phyloP scores from a whole-genome alignment of 192 early-diverging fungal genomes.

The Umbelopsis sp. region DNA sequence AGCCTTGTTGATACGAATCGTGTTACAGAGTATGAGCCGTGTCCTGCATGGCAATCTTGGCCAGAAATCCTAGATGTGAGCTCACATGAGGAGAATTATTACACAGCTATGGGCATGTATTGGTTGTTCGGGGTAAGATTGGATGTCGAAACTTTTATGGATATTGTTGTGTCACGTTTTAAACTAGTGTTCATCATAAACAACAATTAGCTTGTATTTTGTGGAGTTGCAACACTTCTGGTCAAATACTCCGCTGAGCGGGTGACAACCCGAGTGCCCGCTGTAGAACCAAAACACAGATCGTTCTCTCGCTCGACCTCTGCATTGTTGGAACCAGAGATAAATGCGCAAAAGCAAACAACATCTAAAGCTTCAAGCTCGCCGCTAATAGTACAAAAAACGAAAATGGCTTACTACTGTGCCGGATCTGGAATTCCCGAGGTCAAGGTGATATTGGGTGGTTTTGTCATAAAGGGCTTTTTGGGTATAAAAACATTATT shows the following conservation, averaged over 20 bases:
- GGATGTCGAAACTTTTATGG: background rate
- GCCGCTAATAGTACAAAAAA: constrained; percentile 52
- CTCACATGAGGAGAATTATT: constrained; percentile 24
- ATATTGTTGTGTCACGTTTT: background rate
- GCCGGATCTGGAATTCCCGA: constrained; percentile 96
- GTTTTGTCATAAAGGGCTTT: constrained; percentile 93
- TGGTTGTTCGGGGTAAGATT: constrained; percentile 43
- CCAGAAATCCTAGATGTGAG: constrained; percentile 39
- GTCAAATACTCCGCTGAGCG: constrained; percentile 59
- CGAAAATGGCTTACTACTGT: constrained; percentile 77
- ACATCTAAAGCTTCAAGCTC: constrained; percentile 24
- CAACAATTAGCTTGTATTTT: constrained; percentile 1
- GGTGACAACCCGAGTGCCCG: constrained; percentile 26
- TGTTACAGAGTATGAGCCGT: constrained; percentile 32
- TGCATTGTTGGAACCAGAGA: constrained; percentile 2
- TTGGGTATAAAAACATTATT: constrained; percentile 87
- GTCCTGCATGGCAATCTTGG: constrained; percentile 62
- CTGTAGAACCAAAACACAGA: background rate
- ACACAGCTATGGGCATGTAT: constrained; percentile 42
- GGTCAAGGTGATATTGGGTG: constrained; percentile 93
- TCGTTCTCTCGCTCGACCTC: constrained; percentile 10
- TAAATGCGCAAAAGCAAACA: constrained; percentile 37
- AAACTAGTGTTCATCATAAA: background rate
- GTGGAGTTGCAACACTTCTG: constrained; percentile 52
- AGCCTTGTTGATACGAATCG: background rate